These are phyloP conservation scores for Ascochyta clinopodiicola DNA, from an alignment of 2,329 filamentous ascomycete species.

Conservation along the genomic window DNA sequence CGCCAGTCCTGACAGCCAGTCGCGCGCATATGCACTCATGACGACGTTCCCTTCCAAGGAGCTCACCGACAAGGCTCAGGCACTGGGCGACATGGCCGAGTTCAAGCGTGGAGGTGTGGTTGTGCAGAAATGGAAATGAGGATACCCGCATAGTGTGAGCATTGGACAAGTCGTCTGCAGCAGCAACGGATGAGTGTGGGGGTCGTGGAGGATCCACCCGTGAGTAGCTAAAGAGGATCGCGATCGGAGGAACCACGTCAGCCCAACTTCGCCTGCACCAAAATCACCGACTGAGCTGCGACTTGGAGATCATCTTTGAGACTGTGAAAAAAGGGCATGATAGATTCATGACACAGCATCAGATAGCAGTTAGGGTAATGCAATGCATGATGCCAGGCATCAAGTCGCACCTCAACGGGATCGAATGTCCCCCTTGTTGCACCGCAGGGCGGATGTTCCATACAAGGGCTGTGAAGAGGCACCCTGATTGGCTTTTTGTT, in stretches of 20 bases:
- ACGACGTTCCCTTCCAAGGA: constrained; percentile 87
- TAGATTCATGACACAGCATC: neutral
- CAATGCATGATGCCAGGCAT: constrained; percentile 9
- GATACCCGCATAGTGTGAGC: neutral
- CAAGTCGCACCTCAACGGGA: constrained; percentile 14
- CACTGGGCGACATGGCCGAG: constrained; percentile 56
- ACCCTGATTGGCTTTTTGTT: constrained; percentile 6
- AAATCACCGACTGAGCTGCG: constrained; percentile 3
- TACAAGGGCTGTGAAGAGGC: neutral
- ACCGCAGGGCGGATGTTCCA: constrained; percentile 11
- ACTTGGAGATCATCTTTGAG: neutral
- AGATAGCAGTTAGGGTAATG: neutral
- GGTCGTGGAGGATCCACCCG: constrained; percentile 6
- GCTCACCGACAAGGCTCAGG: constrained; percentile 68
- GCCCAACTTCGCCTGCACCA: constrained; percentile 3
- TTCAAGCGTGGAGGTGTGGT: constrained; percentile 62
- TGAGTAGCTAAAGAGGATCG: constrained; percentile 8
- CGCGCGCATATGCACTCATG: constrained; percentile 74
- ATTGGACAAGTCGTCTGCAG: neutral
- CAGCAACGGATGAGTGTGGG: neutral
- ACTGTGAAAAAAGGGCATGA: neutral
- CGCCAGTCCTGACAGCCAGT: constrained; percentile 64
- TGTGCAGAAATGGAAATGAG: constrained; percentile 61
- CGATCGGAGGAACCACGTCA: constrained; percentile 10
- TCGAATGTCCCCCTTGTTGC: constrained; percentile 5